Conservation (phyloP, 2,329 filamentous ascomycete genomes). For the Aurifilum marmelostoma region DNA sequence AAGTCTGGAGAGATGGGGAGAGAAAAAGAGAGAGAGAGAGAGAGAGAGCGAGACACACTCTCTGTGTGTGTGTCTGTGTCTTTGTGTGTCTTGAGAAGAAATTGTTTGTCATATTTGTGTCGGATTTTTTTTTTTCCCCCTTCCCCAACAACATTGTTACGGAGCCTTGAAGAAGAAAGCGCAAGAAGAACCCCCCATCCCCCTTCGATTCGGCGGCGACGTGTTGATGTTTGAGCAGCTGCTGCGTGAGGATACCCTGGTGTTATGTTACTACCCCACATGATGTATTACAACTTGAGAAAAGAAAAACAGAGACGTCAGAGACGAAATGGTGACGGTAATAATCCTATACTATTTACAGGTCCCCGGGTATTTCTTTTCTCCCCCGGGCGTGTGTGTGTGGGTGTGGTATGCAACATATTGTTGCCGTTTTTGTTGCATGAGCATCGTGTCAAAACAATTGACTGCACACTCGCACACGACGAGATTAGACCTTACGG, state of each 20-base stretch:
- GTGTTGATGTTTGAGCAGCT: slow-evolving; percentile 13
- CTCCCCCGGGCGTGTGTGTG: background rate
- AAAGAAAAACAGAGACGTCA: background rate
- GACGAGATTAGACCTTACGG: background rate
- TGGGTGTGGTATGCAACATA: too few species aligned
- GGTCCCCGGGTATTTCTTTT: background rate
- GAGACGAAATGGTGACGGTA: background rate
- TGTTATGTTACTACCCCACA: slow-evolving; percentile 1
- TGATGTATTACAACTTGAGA: slow-evolving; percentile 13
- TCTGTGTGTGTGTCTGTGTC: background rate
- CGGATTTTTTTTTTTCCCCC: slow-evolving; percentile 13
- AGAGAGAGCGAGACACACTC: too few species aligned
- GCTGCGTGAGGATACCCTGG: slow-evolving; percentile 16
- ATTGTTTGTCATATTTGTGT: slow-evolving; percentile 11
- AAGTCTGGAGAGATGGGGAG: too few species aligned
- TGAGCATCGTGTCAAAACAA: background rate
- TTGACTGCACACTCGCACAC: background rate
- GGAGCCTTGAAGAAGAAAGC: slow-evolving; percentile 2
- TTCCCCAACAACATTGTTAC: slow-evolving; percentile 7
- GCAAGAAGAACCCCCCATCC: background rate
- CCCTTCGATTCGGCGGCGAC: slow-evolving; percentile 4
- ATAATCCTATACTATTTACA: background rate
- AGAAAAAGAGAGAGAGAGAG: too few species aligned
- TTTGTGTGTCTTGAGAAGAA: background rate
- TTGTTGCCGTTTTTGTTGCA: background rate